Evolutionary conservation across 176 grass and related monocot genomes (phyloP), one percentile per base, ranked within the genome.

Genomic region (Aegilops longissima): DNA sequence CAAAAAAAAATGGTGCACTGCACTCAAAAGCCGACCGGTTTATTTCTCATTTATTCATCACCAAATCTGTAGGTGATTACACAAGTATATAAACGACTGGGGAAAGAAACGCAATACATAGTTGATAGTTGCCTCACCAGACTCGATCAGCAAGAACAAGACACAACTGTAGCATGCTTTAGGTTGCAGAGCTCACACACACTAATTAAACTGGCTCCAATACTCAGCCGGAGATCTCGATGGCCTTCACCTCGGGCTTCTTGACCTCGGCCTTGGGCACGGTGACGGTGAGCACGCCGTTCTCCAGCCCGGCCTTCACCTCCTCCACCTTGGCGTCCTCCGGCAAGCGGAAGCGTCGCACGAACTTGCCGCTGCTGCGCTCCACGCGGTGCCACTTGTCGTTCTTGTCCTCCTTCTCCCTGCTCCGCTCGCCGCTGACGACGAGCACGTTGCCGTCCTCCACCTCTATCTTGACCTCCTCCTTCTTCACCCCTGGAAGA

Each of bases 351-450:
- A 91, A 91, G 0, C 80, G 5, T 23, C 89, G 7, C 7, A 27
- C 4, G 52, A 88, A 91, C 49, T 23, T 31, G 51, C 90, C 90
- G 82, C 76, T 85, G 82, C 74, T 85, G 45, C 86, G 81, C 85
- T 91, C 90, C 0, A 88, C 90, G 3, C 70, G 76, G 77, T 91
- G 86, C 86, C 90, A 88, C 62, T 8, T 87, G 33, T 87, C 85
- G 34, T 80, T 61, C 85, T 87, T 84, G 66, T 89, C 85, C 75
- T 91, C 76, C 81, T 87, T 24, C 88, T 90, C 83, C 40, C 4
- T 79, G 25, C 1, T 70, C 1, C 83, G 83, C 73, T 86, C 12
- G 2, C 89, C 89, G 73, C 89, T 87, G 84, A 90, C 82, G 7
- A 81, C 82, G 0, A 89, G 77, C 58, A 85, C 82, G 69, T 89